Conservation (phyloP, 1,284 basidiomycete genomes). For the Inonotus obliquus region DNA sequence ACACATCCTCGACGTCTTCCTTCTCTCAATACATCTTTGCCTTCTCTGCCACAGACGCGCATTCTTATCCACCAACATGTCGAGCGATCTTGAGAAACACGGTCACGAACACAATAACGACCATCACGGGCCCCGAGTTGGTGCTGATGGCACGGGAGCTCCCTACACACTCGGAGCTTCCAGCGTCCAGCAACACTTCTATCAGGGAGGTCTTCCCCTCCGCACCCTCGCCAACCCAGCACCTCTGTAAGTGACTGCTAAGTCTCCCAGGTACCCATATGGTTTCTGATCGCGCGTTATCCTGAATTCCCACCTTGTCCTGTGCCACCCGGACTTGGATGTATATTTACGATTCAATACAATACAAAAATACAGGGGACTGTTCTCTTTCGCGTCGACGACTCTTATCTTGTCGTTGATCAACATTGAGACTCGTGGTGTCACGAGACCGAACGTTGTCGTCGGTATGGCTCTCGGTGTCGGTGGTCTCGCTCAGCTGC, state of each 20-base stretch:
- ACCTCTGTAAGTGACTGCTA: constrained; percentile 38
- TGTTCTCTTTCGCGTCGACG: constrained; percentile 71
- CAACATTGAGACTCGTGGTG: constrained; percentile 51
- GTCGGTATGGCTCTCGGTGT: constrained; percentile 80
- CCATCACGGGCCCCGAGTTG: background rate
- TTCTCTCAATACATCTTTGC: background rate
- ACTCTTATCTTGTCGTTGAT: constrained; percentile 68
- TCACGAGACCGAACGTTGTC: constrained; percentile 64
- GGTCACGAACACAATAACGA: background rate
- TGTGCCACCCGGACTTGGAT: background rate
- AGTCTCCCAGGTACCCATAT: background rate
- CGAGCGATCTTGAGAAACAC: constrained; percentile 15
- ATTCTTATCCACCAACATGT: background rate
- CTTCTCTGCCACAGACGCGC: background rate
- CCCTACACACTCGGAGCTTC: constrained; percentile 17
- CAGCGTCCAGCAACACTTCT: constrained; percentile 21
- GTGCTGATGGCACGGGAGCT: background rate
- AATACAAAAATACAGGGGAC: constrained; percentile 37
- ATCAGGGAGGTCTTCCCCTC: constrained; percentile 20
- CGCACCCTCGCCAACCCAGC: constrained; percentile 46
- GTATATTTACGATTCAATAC: background rate
- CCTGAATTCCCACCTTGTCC: background rate
- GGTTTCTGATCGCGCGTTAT: background rate
- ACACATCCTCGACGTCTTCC: background rate
- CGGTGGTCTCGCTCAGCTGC: constrained; percentile 78